Conservation (phyloP, 108 stramenopile genomes). For the Cyclotella choctawhatcheeana region DNA sequence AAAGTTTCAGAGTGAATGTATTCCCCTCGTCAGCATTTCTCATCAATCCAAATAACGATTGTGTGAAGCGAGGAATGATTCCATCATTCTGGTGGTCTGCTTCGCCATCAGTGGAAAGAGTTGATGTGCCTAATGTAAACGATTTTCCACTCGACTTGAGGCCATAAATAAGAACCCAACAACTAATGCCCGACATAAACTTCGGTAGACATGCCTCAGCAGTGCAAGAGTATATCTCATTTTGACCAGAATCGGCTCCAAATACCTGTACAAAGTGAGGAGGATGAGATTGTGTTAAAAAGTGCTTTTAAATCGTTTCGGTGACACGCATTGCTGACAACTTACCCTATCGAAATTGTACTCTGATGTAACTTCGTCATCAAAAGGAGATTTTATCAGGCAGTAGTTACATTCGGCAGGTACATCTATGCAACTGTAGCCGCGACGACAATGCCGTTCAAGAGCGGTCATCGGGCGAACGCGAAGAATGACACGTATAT, state of each 20-base stretch:
- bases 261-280: constrained; percentile 6
- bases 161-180: constrained; percentile 11
- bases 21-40: not conserved
- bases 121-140: constrained; percentile 1
- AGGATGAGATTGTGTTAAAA: not conserved
- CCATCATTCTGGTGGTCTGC: not conserved
- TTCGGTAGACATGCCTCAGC: constrained; percentile 12
- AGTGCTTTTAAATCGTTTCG: not conserved
- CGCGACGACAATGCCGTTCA: constrained; percentile 14
- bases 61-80: not conserved
- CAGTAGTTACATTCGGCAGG: constrained; percentile 1
- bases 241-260: constrained; percentile 8
- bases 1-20: constrained; percentile 7
- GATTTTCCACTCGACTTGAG: constrained; percentile 23
- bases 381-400: constrained; percentile 10
- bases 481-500: constrained; percentile 11
- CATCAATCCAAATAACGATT: not conserved
- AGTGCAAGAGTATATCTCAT: constrained; percentile 10
- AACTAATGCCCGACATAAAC: constrained; percentile 15
- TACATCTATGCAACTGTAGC: constrained; percentile 18
- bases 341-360: constrained; percentile 20
- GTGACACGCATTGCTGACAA: not conserved
- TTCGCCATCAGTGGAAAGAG: not conserved
- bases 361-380: not conserved
- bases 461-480: constrained; percentile 14